Percentiles rank a stretch among this genome's conserved stretches.
Evolutionary conservation across 2,329 filamentous ascomycete genomes (phyloP).

Genomic region (Ceratocystis ficicola): DNA sequence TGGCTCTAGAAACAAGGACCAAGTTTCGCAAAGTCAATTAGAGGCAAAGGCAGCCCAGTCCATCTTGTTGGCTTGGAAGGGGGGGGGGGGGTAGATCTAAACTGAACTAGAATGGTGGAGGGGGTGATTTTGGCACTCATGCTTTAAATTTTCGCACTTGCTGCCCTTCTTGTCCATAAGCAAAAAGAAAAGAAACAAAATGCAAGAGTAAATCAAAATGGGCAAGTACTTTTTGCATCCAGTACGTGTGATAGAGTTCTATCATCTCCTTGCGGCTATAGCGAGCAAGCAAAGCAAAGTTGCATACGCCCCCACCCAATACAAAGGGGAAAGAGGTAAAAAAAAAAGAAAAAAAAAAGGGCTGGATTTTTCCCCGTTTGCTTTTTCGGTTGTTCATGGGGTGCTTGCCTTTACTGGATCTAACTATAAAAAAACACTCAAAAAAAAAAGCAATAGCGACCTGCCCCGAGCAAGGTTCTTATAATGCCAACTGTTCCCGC

Average conservation of each 20-base stretch:
- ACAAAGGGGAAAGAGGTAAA: background rate
- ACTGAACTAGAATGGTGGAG: background rate
- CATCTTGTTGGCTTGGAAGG: background rate
- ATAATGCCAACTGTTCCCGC: slow-evolving; percentile 7
- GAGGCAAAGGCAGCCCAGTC: background rate
- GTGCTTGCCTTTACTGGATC: background rate
- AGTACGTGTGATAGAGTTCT: background rate
- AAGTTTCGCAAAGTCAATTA: background rate
- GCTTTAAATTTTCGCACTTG: background rate
- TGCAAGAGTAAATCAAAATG: background rate
- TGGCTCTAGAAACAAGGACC: slow-evolving; percentile 3
- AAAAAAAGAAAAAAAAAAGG: background rate
- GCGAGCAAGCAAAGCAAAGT: background rate
- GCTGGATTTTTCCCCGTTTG: background rate
- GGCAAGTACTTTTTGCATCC: background rate
- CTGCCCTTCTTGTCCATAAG: background rate
- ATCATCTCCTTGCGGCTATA: background rate
- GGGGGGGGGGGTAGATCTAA: background rate
- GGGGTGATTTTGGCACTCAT: background rate
- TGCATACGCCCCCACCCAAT: slow-evolving; percentile 4
- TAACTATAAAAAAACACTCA: background rate
- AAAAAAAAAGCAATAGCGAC: background rate
- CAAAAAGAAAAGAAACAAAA: background rate
- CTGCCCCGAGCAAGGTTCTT: background rate
- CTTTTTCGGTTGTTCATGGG: slow-evolving; percentile 4